Base-by-base conservation (phyloP, 1,139 yeast genomes). In the Scheffersomyces parashehatae region DNA sequence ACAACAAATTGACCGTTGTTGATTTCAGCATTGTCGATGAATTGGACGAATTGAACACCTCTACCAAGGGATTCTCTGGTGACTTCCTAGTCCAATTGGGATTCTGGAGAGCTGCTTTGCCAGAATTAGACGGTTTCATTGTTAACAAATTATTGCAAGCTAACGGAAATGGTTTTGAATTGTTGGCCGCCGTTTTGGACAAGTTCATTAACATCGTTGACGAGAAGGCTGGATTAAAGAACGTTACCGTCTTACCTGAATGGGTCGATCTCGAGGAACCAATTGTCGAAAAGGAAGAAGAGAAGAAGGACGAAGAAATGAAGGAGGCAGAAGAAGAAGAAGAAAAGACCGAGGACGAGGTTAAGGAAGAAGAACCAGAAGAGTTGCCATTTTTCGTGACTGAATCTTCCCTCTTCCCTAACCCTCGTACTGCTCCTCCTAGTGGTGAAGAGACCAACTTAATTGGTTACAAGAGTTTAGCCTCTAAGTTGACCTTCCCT, bases 101-200 rank as follows among this genome's bases (percentile, higher is more conserved):
- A 1, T 85, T 88, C 72, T 89, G 96, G 96, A 77, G 79, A 52
- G 70, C 77, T 35, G 79, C 88, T 5, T 79, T 77, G 48, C 88
- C 90, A 7, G 76, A 77, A 42, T 75, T 84, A 39, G 75, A 77
- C 36, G 85, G 83, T 40, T 83, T 83, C 37, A 77, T 86, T 53
- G 90, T 88, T 47, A 85, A 88, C 65, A 85, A 85, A 65, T 80
- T 89, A 55, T 81, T 86, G 60, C 88, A 85, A 60, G 85, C 95
- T 20, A 84, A 85, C 51, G 95, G 96, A 43, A 80, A 85, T 46
- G 89, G 84, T 47, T 86, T 88, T 49, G 97, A 88, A 67, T 75
- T 88, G 47, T 79, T 88, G 53, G 95, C 91, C 26, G 85, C 91
- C 13, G 95, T 89, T 37, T 79, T 88, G 55, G 86, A 87, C 49